Evolutionary conservation across 2,329 filamentous ascomycete genomes (phyloP).

Genomic region (Hypoxylon sp.): DNA sequence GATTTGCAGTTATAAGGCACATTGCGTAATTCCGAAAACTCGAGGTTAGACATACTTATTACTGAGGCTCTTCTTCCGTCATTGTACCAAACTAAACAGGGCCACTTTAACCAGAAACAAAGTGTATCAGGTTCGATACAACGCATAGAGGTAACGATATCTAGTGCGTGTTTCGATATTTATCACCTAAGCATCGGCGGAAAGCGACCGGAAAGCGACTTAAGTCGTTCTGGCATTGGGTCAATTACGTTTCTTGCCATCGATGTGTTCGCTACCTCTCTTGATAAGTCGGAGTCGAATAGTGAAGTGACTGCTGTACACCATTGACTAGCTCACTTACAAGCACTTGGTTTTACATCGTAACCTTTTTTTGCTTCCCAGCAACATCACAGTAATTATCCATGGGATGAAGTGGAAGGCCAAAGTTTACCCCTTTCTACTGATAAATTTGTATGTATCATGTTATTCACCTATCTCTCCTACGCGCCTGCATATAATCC

Average conservation of each 20-base stretch:
- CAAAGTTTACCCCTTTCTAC: not conserved
- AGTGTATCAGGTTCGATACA: not conserved
- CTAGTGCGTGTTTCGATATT: not conserved
- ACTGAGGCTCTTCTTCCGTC: not conserved
- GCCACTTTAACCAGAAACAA: not conserved
- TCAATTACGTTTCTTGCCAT: not conserved
- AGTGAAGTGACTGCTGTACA: not conserved
- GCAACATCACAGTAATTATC: not conserved
- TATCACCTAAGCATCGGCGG: not conserved
- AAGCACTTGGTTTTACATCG: not conserved
- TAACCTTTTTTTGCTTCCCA: not conserved
- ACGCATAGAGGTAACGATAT: not conserved
- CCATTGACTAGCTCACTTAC: not conserved
- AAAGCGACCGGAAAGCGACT: not conserved
- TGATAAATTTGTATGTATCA: not conserved
- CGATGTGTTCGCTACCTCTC: not conserved
- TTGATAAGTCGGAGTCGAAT: not conserved
- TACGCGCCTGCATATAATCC: not conserved
- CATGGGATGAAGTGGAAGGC: not conserved
- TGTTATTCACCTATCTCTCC: not conserved
- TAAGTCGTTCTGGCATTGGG: not conserved
- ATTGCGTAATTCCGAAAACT: slow-evolving; percentile 1
- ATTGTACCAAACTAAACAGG: not conserved
- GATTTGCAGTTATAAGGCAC: slow-evolving; percentile 23
- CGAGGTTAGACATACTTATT: slow-evolving; percentile 11